phyloP scores from a whole-genome alignment of 768 basidiomycete species.

The Russula foetens region DNA sequence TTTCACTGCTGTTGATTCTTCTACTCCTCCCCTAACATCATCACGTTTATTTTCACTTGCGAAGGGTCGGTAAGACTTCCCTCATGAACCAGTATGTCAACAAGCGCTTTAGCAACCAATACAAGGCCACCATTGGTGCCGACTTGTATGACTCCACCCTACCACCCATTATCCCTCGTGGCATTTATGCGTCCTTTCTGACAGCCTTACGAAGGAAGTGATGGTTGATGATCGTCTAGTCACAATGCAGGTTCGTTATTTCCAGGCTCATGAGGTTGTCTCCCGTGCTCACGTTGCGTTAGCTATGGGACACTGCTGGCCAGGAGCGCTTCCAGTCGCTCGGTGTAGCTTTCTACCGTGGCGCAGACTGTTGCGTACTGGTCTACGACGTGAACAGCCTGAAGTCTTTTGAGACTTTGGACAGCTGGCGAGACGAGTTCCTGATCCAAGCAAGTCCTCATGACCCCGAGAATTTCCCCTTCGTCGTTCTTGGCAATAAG shows the following conservation, averaged over 20 bases:
- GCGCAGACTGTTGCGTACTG: conserved; percentile 97
- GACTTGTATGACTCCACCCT: conserved; percentile 65
- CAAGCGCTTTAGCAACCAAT: conserved; percentile 99
- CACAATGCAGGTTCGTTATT: conserved; percentile 83
- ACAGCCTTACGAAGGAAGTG: conserved; percentile 92
- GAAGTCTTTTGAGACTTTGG: conserved; percentile 97
- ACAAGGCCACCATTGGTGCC: conserved; percentile 98
- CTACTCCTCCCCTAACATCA: neutral
- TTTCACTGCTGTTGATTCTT: neutral
- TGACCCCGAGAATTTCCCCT: conserved; percentile 99
- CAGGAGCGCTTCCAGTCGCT: conserved; percentile 99
- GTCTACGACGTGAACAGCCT: conserved; percentile 99
- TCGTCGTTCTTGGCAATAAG: conserved; percentile 99
- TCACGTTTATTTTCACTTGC: conserved; percentile 9
- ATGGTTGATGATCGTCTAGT: conserved; percentile 98
- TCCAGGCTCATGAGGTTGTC: neutral
- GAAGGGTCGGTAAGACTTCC: conserved; percentile 96
- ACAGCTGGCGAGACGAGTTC: conserved; percentile 99
- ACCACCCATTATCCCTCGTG: conserved; percentile 18
- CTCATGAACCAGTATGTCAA: conserved; percentile 99
- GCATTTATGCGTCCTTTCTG: neutral
- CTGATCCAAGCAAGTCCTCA: conserved; percentile 97
- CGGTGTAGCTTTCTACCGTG: conserved; percentile 97
- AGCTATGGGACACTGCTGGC: conserved; percentile 99
- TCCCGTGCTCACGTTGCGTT: neutral